Conservation (phyloP, 106 monocot genomes). For the Agapanthus africanus region DNA sequence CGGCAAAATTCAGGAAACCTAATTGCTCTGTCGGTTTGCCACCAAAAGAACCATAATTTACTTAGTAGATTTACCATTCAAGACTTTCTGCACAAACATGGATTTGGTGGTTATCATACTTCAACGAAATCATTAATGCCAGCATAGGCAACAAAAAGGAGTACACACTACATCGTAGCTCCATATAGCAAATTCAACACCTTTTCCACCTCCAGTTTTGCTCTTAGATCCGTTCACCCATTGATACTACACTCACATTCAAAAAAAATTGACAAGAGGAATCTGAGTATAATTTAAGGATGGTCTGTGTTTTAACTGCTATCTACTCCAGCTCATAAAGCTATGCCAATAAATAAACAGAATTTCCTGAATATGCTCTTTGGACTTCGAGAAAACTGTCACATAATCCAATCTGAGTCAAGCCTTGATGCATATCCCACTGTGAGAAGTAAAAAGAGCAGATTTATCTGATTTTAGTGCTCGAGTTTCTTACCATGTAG, state of each 20-base stretch:
- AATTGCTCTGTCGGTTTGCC: background rate
- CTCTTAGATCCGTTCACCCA: background rate
- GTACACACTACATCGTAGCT: background rate
- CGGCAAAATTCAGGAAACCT: background rate
- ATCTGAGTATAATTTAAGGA: background rate
- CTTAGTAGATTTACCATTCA: background rate
- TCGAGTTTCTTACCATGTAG: too few species aligned
- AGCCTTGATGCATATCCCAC: background rate
- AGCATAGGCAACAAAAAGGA: background rate
- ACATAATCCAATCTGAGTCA: too few species aligned
- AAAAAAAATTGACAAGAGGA: background rate
- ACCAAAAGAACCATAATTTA: background rate
- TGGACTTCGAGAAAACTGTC: too few species aligned
- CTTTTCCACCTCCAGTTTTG: background rate
- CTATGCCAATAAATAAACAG: background rate
- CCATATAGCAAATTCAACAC: background rate
- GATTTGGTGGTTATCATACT: too few species aligned
- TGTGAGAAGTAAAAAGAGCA: too few species aligned
- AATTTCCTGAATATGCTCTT: background rate
- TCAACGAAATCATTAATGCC: too few species aligned
- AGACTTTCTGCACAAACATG: background rate
- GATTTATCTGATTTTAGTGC: too few species aligned
- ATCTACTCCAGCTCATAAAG: too few species aligned
- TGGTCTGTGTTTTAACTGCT: background rate
- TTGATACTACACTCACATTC: background rate